Base-by-base conservation (phyloP, 2,329 filamentous ascomycete species). In the Chaetomiaceae sp. region DNA sequence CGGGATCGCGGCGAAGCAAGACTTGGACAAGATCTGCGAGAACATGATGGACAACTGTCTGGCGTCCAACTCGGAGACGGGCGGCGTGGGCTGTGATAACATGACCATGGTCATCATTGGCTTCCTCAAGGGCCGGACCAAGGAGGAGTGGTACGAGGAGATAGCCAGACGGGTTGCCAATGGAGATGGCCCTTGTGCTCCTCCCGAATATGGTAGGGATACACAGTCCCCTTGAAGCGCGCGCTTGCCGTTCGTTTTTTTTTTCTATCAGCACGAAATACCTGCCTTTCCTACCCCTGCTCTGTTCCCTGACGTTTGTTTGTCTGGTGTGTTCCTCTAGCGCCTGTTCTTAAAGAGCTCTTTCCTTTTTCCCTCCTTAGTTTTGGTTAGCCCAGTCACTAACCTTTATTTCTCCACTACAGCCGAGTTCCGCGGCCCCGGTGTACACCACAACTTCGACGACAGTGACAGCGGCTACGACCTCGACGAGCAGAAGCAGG, bases 41-140 rank as follows among this genome's bases (percentile, higher is more conserved):
- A 99, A 99, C 76, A 96, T 99, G 90, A 99, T 99, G 94, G 92
- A 99, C 78, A 99, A 97, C 77, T 99, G 94, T 70, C 80, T 99
- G 61, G 91, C 94, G 37, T 95, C 91, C 57, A 97, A 95, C 81
- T 96, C 91, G 62, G 94, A 99, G 75, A 96, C 92, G 29, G 94
- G 94, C 51, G 94, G 94, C 59, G 92, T 99, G 58, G 94, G 94
- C 58, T 99, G 94, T 72, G 94, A 99, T 77, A 99, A 99, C 79
- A 99, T 99, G 94, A 99, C 94, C 63, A 97, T 99, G 88, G 78
- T 87, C 64, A 81, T 99, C 61, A 77, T 99, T 67, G 94, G 87
- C 62, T 84, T 99, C 69, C 81, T 99, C 63, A 84, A 89, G 67
- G 94, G 92, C 71, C 91, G 89, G 79, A 88, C 85, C 64, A 95